A percentile compares a stretch with the other conserved stretches of the same genome.
Evolutionary conservation across 2,329 filamentous ascomycete species (phyloP).

Genomic region (Fonsecaea erecta): DNA sequence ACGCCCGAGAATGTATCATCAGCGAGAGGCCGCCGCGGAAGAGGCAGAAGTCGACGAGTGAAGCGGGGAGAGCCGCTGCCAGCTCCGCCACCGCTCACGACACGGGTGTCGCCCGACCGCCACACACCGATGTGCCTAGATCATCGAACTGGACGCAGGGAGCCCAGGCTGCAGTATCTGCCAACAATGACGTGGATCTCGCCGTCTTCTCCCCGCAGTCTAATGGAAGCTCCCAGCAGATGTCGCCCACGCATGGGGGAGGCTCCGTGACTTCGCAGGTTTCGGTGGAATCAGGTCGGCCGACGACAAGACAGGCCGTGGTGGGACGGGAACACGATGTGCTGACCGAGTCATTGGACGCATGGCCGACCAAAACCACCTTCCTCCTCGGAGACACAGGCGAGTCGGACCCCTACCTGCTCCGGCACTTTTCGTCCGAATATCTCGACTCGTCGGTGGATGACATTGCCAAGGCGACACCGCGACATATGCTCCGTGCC

Average conservation of each 20-base stretch:
- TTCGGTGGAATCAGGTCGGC: not conserved
- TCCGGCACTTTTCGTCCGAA: slow-evolving; percentile 15
- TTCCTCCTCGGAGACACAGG: slow-evolving; percentile 15
- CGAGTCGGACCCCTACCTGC: slow-evolving; percentile 19
- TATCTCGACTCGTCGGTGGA: slow-evolving; percentile 4
- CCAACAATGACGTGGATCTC: slow-evolving; percentile 10
- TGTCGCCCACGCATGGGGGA: slow-evolving; percentile 5
- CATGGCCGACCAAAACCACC: slow-evolving; percentile 10
- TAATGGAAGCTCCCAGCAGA: slow-evolving; percentile 15
- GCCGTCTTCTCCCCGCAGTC: slow-evolving; percentile 13
- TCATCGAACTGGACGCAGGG: slow-evolving; percentile 7
- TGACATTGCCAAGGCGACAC: slow-evolving; percentile 10
- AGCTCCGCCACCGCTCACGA: not conserved
- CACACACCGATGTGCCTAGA: not conserved
- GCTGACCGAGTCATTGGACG: slow-evolving; percentile 8
- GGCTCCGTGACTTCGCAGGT: slow-evolving; percentile 13
- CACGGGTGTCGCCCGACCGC: not conserved
- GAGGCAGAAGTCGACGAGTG: slow-evolving; percentile 11
- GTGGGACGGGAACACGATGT: slow-evolving; percentile 2
- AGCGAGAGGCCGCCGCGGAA: slow-evolving; percentile 16
- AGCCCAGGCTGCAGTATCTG: not conserved
- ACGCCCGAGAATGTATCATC: slow-evolving; percentile 12
- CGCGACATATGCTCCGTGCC: slow-evolving; percentile 15
- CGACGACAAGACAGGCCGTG: not conserved
- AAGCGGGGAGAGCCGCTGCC: not conserved